Evolutionary conservation across 2,329 filamentous ascomycete species (phyloP).

Genomic region (Atkinsonella hypoxylon): DNA sequence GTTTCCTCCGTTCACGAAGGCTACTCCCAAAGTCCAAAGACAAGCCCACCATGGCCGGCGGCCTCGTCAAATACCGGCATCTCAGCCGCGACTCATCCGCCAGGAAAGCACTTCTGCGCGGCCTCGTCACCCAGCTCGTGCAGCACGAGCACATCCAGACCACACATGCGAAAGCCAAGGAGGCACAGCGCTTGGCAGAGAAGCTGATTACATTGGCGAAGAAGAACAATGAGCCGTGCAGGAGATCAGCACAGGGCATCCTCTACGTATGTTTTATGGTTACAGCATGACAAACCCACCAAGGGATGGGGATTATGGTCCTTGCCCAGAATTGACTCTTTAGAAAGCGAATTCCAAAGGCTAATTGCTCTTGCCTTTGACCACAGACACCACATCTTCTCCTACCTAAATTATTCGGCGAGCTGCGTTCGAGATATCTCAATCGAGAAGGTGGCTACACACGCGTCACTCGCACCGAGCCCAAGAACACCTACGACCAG

Average conservation of each 20-base stretch:
- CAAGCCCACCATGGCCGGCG: slow-evolving; percentile 60
- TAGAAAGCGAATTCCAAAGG: background rate
- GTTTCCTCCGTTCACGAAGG: background rate
- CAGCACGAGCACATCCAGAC: slow-evolving; percentile 88
- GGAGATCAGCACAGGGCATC: slow-evolving; percentile 62
- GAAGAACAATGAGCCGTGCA: slow-evolving; percentile 75
- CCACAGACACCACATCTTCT: slow-evolving; percentile 52
- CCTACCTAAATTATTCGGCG: slow-evolving; percentile 79
- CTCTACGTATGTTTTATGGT: slow-evolving; percentile 57
- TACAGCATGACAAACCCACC: background rate
- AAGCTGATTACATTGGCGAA: slow-evolving; percentile 92
- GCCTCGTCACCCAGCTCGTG: slow-evolving; percentile 90
- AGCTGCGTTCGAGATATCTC: slow-evolving; percentile 68
- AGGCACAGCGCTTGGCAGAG: slow-evolving; percentile 85
- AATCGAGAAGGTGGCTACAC: slow-evolving; percentile 84
- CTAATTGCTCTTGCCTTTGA: background rate
- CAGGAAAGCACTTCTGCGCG: slow-evolving; percentile 83
- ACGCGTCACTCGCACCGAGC: slow-evolving; percentile 83
- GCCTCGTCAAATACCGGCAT: slow-evolving; percentile 77
- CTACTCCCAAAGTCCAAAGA: background rate
- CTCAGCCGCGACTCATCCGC: slow-evolving; percentile 77
- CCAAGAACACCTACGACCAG: slow-evolving; percentile 72
- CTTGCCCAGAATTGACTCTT: too few species aligned
- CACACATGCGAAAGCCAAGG: slow-evolving; percentile 94
- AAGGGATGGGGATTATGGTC: too few species aligned